A percentile compares a stretch with the other conserved stretches of the same genome.
These are phyloP conservation scores for Allium fistulosum DNA, from an alignment of 106 monocot genomes.

Conservation along the genomic window DNA sequence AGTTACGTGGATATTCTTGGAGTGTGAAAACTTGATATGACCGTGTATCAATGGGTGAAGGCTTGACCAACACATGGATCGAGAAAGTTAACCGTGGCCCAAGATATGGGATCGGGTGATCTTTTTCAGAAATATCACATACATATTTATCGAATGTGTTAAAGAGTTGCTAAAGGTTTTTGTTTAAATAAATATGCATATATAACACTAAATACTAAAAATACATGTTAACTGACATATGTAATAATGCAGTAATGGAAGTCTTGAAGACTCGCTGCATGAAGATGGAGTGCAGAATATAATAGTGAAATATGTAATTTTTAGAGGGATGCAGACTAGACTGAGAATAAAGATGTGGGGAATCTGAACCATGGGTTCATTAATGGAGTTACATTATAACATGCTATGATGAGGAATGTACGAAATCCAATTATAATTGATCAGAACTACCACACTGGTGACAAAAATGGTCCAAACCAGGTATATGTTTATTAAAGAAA, in stretches of 20 bases:
- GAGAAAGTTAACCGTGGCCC: constrained; percentile 27
- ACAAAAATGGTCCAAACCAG: constrained; percentile 18
- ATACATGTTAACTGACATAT: constrained; percentile 5
- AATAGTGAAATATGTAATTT: constrained; percentile 20
- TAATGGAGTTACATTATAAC: constrained; percentile 5
- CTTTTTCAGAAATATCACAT: constrained; percentile 1
- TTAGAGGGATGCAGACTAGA: constrained; percentile 21
- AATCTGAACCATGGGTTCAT: constrained; percentile 23
- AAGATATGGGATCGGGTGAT: constrained; percentile 30
- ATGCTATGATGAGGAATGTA: constrained; percentile 22
- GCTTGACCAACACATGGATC: constrained; percentile 19
- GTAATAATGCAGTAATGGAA: constrained; percentile 34
- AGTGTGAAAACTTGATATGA: constrained; percentile 26
- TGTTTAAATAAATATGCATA: no score
- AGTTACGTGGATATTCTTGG: constrained; percentile 14
- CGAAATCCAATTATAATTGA: constrained; percentile 33
- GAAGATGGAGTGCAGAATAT: constrained; percentile 34
- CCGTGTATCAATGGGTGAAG: constrained; percentile 25
- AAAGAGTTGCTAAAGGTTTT: background rate
- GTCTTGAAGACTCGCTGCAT: constrained; percentile 12
- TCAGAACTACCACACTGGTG: constrained; percentile 37
- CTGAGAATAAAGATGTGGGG: constrained; percentile 34
- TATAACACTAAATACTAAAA: no score
- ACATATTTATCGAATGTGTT: background rate
- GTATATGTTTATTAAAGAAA: background rate